Evolutionary conservation across 306 rosid genomes (phyloP).

Genomic region (Erythrophleum fordii): DNA sequence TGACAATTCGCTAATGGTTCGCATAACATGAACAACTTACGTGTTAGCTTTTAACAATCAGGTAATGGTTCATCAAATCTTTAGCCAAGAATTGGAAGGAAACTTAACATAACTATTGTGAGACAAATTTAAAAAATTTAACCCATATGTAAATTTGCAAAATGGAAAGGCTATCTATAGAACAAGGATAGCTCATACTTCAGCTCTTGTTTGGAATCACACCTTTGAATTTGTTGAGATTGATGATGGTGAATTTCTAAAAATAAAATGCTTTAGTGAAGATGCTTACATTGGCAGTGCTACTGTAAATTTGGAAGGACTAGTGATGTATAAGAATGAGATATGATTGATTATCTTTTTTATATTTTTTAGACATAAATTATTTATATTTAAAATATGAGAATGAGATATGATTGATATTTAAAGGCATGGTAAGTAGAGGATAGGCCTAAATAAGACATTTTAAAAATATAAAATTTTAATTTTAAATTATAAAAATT

Average conservation of each 20-base stretch:
- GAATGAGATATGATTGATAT: no score
- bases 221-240: slow-evolving; percentile 85
- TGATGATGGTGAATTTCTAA: slow-evolving; percentile 80
- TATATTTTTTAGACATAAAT: no score
- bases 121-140: slow-evolving; percentile 75
- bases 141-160: slow-evolving; percentile 76
- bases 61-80: slow-evolving; percentile 71
- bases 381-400: no score
- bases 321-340: no score
- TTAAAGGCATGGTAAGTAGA: no score
- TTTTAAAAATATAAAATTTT: no score
- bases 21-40: slow-evolving; percentile 57
- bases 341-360: no score
- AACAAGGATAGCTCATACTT: slow-evolving; percentile 62
- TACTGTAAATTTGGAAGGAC: slow-evolving; percentile 93
- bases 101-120: slow-evolving; percentile 64
- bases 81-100: slow-evolving; percentile 80
- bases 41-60: slow-evolving; percentile 49
- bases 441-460: no score
- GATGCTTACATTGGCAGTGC: slow-evolving; percentile 87
- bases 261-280: slow-evolving; percentile 69
- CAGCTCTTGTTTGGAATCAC: slow-evolving; percentile 77
- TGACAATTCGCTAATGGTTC: slow-evolving; percentile 97
- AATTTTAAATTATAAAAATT: no score
- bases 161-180: slow-evolving; percentile 80